A percentile compares a stretch with the other conserved stretches of the same genome.
Conservation (phyloP, 2,329 filamentous ascomycete species). For the Penicillium sclerotigenum region DNA sequence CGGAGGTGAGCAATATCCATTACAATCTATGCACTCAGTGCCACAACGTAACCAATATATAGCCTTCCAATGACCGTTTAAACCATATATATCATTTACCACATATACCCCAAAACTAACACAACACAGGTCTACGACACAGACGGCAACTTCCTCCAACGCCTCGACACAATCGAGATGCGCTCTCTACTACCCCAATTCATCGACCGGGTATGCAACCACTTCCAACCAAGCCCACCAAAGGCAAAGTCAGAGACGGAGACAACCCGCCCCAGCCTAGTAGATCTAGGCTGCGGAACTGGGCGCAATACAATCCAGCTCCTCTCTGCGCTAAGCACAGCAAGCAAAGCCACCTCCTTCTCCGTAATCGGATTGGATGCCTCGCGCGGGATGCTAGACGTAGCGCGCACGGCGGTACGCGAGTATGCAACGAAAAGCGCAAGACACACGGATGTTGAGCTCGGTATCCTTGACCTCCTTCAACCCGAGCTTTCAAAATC, state of each 20-base stretch:
- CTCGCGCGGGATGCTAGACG: slow-evolving; percentile 55
- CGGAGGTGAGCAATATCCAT: slow-evolving; percentile 26
- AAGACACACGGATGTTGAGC: slow-evolving; percentile 9
- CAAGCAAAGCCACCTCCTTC: slow-evolving; percentile 11
- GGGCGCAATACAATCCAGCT: slow-evolving; percentile 61
- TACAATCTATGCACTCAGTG: neutral
- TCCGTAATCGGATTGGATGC: slow-evolving; percentile 56
- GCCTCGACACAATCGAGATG: slow-evolving; percentile 59
- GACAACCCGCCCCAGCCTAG: slow-evolving; percentile 38
- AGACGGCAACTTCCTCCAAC: slow-evolving; percentile 65
- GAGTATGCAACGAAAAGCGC: neutral
- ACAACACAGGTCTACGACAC: slow-evolving; percentile 55
- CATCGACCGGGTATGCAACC: slow-evolving; percentile 31
- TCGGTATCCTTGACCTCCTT: slow-evolving; percentile 44
- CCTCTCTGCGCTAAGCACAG: slow-evolving; percentile 13
- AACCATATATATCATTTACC: neutral
- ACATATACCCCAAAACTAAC: neutral
- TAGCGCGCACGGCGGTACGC: slow-evolving; percentile 46
- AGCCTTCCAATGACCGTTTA: no score
- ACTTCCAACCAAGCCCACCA: neutral
- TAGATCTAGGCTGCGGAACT: slow-evolving; percentile 66
- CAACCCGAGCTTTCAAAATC: slow-evolving; percentile 9
- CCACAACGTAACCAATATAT: neutral
- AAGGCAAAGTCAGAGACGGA: slow-evolving; percentile 1
- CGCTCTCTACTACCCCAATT: slow-evolving; percentile 50